These are phyloP conservation scores for Tetrapisispora nanseiensis DNA, from an alignment of 805 yeast genomes.

Conservation along the genomic window DNA sequence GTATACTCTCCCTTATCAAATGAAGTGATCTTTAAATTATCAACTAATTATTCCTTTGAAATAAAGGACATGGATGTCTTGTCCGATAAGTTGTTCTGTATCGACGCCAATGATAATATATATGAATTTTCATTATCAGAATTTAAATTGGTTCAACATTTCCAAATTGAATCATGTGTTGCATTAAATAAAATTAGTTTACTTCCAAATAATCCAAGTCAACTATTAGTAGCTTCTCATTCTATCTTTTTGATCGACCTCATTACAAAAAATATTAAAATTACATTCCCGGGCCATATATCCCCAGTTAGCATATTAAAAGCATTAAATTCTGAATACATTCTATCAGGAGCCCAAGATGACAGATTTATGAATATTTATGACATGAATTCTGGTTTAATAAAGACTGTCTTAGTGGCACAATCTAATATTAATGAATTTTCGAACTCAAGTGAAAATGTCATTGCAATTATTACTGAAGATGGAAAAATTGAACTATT, in stretches of 20 bases:
- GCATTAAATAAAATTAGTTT: slow-evolving; percentile 23
- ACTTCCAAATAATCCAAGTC: slow-evolving; percentile 24
- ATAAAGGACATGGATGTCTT: slow-evolving; percentile 38
- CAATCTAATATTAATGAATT: slow-evolving; percentile 49
- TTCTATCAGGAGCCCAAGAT: slow-evolving; percentile 62
- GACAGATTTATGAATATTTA: slow-evolving; percentile 78
- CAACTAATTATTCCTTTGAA: slow-evolving; percentile 37
- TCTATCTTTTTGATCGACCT: slow-evolving; percentile 47
- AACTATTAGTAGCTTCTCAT: slow-evolving; percentile 57
- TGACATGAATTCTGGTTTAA: slow-evolving; percentile 28
- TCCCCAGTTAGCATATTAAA: slow-evolving; percentile 48
- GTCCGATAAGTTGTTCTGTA: slow-evolving; percentile 42
- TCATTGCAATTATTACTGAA: slow-evolving; percentile 49
- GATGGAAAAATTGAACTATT: slow-evolving; percentile 68
- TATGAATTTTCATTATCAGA: slow-evolving; percentile 51
- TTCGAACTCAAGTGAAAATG: slow-evolving; percentile 27
- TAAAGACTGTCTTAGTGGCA: slow-evolving; percentile 55
- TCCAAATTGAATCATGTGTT: slow-evolving; percentile 31
- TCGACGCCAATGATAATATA: slow-evolving; percentile 49
- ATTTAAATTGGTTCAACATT: slow-evolving; percentile 34
- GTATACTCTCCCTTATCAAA: slow-evolving; percentile 60
- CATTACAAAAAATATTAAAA: slow-evolving; percentile 31
- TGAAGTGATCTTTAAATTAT: slow-evolving; percentile 44
- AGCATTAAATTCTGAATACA: slow-evolving; percentile 30
- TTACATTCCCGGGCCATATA: slow-evolving; percentile 67